Evolutionary conservation across 2,329 filamentous ascomycete species (phyloP).

Genomic region (Fusarium udum): DNA sequence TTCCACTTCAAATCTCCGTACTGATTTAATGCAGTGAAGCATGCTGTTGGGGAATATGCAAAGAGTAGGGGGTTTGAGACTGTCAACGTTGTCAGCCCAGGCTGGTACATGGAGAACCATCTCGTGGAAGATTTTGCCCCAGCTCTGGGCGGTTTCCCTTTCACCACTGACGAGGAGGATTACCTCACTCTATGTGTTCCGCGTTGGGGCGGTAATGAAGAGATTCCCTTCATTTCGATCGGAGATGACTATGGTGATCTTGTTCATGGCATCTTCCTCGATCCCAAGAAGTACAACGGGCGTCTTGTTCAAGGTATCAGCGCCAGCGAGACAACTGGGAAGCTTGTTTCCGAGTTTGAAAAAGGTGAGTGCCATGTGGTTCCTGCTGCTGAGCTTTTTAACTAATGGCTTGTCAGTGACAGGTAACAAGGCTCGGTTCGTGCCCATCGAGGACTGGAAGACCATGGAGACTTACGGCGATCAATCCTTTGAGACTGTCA

Average conservation of each 20-base stretch:
- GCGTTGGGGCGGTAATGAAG: constrained; percentile 50
- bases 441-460: constrained; percentile 46
- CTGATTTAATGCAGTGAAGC: constrained; percentile 47
- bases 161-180: constrained; percentile 47
- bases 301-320: constrained; percentile 52
- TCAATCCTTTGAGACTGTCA: constrained; percentile 48
- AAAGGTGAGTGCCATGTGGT: constrained; percentile 32
- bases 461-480: constrained; percentile 47
- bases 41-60: constrained; percentile 51
- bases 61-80: constrained; percentile 47
- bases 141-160: constrained; percentile 54
- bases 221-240: constrained; percentile 52
- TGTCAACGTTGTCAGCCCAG: constrained; percentile 49
- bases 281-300: constrained; percentile 50
- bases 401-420: constrained; percentile 39
- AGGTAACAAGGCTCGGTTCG: constrained; percentile 46
- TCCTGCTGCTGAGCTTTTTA: background rate
- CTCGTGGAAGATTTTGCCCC: constrained; percentile 47
- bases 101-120: constrained; percentile 57
- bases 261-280: constrained; percentile 55
- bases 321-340: constrained; percentile 44
- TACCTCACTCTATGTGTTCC: constrained; percentile 50
- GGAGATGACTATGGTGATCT: constrained; percentile 56
- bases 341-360: constrained; percentile 47
- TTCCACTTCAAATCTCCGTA: fast-evolving